Conservation (phyloP, 164 flowering plant species). For the Vitis cinerea region DNA sequence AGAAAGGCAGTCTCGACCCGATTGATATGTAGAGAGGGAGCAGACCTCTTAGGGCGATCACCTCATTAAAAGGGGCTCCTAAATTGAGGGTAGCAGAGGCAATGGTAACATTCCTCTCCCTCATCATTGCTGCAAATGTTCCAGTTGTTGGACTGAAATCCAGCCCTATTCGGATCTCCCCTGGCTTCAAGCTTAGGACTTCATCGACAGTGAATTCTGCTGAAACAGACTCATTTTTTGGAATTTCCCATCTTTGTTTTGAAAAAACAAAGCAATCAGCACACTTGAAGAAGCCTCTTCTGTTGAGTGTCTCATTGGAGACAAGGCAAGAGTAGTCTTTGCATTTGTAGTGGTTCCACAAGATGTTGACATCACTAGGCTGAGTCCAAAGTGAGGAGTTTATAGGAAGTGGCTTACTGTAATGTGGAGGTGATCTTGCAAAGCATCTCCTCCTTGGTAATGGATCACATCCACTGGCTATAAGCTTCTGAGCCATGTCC, state of each 20-base stretch:
- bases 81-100: conserved; percentile 40
- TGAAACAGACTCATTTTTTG: conserved; percentile 20
- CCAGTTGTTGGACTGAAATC: conserved; percentile 45
- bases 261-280: conserved; percentile 38
- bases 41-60: conserved; percentile 41
- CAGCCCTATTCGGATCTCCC: conserved; percentile 40
- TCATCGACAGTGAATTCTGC: conserved; percentile 40
- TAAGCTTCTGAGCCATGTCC: conserved; percentile 37
- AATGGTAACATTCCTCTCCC: conserved; percentile 36
- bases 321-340: conserved; percentile 35
- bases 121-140: conserved; percentile 46
- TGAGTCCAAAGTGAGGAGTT: conserved; percentile 36
- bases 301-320: conserved; percentile 25
- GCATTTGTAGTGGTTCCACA: conserved; percentile 41
- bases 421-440: conserved; percentile 31
- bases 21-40: conserved; percentile 38
- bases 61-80: conserved; percentile 45
- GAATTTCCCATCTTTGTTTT: conserved; percentile 26
- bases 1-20: conserved; percentile 38
- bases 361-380: conserved; percentile 29
- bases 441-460: conserved; percentile 45
- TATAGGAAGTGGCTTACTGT: conserved; percentile 26
- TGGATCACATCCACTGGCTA: conserved; percentile 37
- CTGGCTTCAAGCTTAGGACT: conserved; percentile 35
- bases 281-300: conserved; percentile 41